Evolutionary conservation across 2,329 filamentous ascomycete species (phyloP), one percentile per base, ranked within the genome.

Genomic region (Pyricularia grisea): DNA sequence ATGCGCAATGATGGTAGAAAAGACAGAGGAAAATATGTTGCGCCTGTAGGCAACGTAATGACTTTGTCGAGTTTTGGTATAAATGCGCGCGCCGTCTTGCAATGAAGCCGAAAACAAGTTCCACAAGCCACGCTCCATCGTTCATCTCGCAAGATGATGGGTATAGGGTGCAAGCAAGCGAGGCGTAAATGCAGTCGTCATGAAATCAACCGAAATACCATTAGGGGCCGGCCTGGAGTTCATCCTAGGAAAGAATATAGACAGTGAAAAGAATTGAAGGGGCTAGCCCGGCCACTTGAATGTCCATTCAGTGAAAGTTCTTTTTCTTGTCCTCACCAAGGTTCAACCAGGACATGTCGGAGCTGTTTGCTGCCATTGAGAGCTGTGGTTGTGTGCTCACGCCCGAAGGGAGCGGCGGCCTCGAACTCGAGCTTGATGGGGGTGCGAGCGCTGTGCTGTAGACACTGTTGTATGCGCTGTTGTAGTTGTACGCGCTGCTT

Each of bases 321-420:
- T 36, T 31, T 9, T 66, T 66, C 23, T 63, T 25, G 64, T 75
- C 74, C 55, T 85, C 85, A 65, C 88, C 88, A 23, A 93, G 82
- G 75, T 93, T 93, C 72, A 94, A 79, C 91, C 91, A 94, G 78
- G 90, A 92, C 89, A 93, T 92, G 77, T 93, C 91, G 67, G 84
- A 84, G 14, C 84, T 83, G 7, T 80, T 81, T 30, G 82, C 77
- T 66, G 85, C 81, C 78, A 80, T 83, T 27, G 80, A 77, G 33
- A 86, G 79, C 73, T 85, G 84, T 23, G 83, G 83, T 72, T 85
- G 83, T 67, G 77, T 78, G 75, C 81, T 84, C 69, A 83, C 76
- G 63, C 77, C 80, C n/a, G 74, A 76, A 7, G 75, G 74, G 68
- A 69, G 70, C 72, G 69, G 69, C 73, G 74, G 68, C 73, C 74